These are phyloP conservation scores for Glaciozyma martinii DNA, from an alignment of 768 basidiomycete genomes.

Conservation along the genomic window DNA sequence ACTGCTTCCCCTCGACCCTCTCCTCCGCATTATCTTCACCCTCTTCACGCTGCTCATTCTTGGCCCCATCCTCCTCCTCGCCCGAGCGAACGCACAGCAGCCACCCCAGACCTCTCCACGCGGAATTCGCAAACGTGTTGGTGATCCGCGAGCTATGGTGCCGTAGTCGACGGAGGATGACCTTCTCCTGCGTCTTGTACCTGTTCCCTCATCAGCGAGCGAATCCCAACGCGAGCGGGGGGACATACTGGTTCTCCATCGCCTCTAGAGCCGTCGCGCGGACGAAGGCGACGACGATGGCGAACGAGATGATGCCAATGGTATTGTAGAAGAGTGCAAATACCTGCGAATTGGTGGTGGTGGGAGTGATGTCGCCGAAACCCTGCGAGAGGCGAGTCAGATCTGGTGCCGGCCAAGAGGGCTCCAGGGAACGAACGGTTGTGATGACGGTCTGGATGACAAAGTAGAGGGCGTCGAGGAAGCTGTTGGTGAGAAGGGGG, in stretches of 20 bases:
- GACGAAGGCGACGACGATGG: slow-evolving; percentile 18
- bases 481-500: neutral
- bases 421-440: neutral
- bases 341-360: neutral
- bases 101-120: neutral
- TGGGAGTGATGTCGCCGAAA: slow-evolving; percentile 11
- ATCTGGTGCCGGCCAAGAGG: too few species aligned
- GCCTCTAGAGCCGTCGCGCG: slow-evolving; percentile 15
- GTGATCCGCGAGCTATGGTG: neutral
- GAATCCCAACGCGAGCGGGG: neutral
- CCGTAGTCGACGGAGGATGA: neutral
- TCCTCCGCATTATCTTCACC: neutral
- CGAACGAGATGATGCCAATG: slow-evolving; percentile 11
- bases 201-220: neutral
- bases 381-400: neutral
- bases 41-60: neutral
- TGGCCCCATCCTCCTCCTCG: slow-evolving; percentile 6
- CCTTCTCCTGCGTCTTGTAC: neutral
- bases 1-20: neutral
- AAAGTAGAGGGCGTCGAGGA: slow-evolving; percentile 16
- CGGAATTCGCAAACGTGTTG: neutral
- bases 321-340: slow-evolving; percentile 9
- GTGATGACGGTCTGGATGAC: slow-evolving; percentile 15
- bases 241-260: slow-evolving; percentile 12
- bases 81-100: neutral